Percentiles rank a stretch among this genome's conserved stretches.
Conservation (phyloP, 225 moss, liverwort and hornwort genomes). For the Rhytidiadelphus loreus region DNA sequence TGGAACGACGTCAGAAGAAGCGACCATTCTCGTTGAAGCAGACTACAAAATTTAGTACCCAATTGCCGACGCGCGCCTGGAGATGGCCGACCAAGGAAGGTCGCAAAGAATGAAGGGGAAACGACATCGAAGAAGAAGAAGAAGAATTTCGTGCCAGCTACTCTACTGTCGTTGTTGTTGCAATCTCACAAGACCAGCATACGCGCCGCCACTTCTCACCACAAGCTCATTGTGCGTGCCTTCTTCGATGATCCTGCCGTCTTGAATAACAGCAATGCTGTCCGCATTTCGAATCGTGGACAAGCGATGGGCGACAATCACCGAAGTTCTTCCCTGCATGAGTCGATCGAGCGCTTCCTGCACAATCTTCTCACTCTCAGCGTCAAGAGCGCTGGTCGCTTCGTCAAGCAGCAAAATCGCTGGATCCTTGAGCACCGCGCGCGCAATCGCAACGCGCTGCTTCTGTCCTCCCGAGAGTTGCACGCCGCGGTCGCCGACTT, state of each 20-base stretch:
- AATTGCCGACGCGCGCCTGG: neutral
- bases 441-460: conserved; percentile 38
- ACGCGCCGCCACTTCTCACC: conserved; percentile 20
- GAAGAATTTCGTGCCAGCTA: neutral
- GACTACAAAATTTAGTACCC: neutral
- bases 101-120: neutral
- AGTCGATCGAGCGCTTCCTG: conserved; percentile 50
- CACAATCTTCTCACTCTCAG: conserved; percentile 42
- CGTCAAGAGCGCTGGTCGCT: conserved; percentile 40
- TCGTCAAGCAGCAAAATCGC: conserved; percentile 40
- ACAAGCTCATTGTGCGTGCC: conserved; percentile 67
- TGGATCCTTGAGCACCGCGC: conserved; percentile 44
- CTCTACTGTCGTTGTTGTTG: conserved; percentile 21
- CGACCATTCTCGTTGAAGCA: neutral
- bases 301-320: conserved; percentile 73
- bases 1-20: neutral
- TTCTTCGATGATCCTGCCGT: conserved; percentile 72
- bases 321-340: conserved; percentile 37
- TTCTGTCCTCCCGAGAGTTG: conserved; percentile 49
- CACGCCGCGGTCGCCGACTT: conserved; percentile 37
- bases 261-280: conserved; percentile 79
- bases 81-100: neutral
- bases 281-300: conserved; percentile 80
- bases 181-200: conserved; percentile 55
- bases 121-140: neutral